A percentile compares a stretch with the other conserved stretches of the same genome.
Conservation (phyloP, 495 filamentous ascomycete genomes). For the Aspergillus campestris region DNA sequence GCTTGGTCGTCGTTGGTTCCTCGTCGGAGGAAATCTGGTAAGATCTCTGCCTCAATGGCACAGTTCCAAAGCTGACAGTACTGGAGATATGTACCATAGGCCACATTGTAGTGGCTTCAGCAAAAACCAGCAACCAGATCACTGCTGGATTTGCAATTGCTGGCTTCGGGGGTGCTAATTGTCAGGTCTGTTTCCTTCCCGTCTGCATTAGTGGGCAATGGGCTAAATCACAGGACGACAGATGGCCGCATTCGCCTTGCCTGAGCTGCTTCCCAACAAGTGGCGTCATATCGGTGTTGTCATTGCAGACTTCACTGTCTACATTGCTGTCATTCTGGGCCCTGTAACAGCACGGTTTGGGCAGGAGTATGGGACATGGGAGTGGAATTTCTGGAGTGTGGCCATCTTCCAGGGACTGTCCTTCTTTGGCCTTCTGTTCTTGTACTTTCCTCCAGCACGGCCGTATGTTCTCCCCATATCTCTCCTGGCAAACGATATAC, state of each 20-base stretch:
- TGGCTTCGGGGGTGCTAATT: conserved; percentile 19
- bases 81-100: conserved; percentile 14
- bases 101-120: conserved; percentile 16
- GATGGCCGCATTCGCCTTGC: conserved; percentile 21
- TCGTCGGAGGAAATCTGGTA: conserved; percentile 19
- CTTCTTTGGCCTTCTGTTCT: conserved; percentile 12
- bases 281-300: conserved; percentile 21
- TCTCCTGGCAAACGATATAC: neutral
- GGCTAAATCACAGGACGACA: neutral
- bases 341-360: conserved; percentile 18
- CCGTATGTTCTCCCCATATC: conserved; percentile 6
- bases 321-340: conserved; percentile 18
- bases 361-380: conserved; percentile 15
- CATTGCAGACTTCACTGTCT: conserved; percentile 18
- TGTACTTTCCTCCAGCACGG: conserved; percentile 18
- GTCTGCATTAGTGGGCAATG: neutral
- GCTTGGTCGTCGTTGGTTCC: conserved; percentile 19
- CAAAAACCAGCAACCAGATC: conserved; percentile 16
- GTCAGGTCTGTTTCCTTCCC: conserved; percentile 7
- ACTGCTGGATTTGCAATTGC: conserved; percentile 15
- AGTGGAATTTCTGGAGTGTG: conserved; percentile 18
- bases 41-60: neutral
- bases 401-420: conserved; percentile 20
- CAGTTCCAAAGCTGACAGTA: neutral
- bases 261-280: conserved; percentile 21